These are phyloP conservation scores for Aspergillus nanangensis DNA, from an alignment of 495 filamentous ascomycete species.

Conservation along the genomic window DNA sequence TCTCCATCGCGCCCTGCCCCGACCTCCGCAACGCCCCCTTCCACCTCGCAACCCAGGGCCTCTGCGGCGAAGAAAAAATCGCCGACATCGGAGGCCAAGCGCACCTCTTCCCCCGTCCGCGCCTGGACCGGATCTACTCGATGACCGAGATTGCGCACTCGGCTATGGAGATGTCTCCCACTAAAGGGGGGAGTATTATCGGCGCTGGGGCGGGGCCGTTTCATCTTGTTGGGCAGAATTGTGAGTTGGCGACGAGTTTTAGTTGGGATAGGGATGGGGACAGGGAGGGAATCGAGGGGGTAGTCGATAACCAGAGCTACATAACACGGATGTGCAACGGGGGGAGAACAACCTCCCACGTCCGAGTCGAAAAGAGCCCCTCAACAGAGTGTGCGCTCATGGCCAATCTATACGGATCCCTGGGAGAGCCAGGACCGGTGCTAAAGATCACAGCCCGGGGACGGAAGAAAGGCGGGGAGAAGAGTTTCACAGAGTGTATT, in stretches of 20 bases:
- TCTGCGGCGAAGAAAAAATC: conserved; percentile 29
- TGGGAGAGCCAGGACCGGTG: conserved; percentile 25
- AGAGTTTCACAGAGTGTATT: conserved; percentile 28
- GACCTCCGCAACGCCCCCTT: conserved; percentile 34
- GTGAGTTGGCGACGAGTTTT: conserved; percentile 35
- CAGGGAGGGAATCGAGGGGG: too few relatives aligned
- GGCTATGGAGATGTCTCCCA: conserved; percentile 28
- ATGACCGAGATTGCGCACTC: conserved; percentile 22
- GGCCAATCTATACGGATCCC: conserved; percentile 33
- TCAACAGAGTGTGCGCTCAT: conserved; percentile 33
- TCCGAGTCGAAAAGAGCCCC: neutral
- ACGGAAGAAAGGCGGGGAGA: conserved; percentile 20
- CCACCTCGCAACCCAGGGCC: conserved; percentile 28
- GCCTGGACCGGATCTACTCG: conserved; percentile 25
- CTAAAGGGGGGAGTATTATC: conserved; percentile 21
- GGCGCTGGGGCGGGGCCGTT: conserved; percentile 39
- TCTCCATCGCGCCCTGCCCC: conserved; percentile 26
- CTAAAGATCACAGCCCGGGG: conserved; percentile 25
- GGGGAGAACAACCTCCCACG: conserved; percentile 3
- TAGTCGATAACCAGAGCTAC: neutral
- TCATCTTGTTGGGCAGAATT: conserved; percentile 32
- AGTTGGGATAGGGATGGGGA: conserved; percentile 10
- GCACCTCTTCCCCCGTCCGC: conserved; percentile 29
- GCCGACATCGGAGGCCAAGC: conserved; percentile 35
- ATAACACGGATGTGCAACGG: neutral